Conservation (phyloP, 192 early-diverging fungal genomes). For the Funneliformis mosseae region DNA sequence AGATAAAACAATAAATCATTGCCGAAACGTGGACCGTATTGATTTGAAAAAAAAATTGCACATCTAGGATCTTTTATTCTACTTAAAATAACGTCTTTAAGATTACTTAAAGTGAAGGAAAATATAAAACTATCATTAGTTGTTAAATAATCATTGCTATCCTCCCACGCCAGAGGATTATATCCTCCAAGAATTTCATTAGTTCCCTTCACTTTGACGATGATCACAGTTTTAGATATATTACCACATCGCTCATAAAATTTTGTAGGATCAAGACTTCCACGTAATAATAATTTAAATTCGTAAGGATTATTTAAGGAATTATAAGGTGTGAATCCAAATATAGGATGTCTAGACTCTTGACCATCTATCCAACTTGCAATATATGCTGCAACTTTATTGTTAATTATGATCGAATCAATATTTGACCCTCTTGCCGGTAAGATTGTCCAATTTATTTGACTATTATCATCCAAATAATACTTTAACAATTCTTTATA, state of each 20-base stretch:
- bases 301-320: neutral
- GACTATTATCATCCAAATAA: neutral
- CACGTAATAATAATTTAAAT: neutral
- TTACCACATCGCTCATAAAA: too few species aligned
- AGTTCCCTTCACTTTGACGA: neutral
- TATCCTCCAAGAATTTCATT: slow-evolving; percentile 24
- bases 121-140: slow-evolving; percentile 20
- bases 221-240: neutral
- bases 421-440: neutral
- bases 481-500: neutral
- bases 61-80: too few species aligned
- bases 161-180: neutral
- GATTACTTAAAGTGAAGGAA: neutral
- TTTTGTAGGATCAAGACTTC: neutral
- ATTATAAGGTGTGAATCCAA: neutral
- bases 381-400: neutral
- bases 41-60: too few species aligned
- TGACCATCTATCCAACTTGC: neutral
- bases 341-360: neutral
- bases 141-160: neutral
- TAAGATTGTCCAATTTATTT: too few species aligned
- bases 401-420: too few species aligned
- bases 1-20: too few species aligned
- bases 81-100: neutral
- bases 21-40: too few species aligned